These are phyloP conservation scores for Vishniacozyma victoriae DNA, from an alignment of 768 basidiomycete genomes.

Conservation along the genomic window DNA sequence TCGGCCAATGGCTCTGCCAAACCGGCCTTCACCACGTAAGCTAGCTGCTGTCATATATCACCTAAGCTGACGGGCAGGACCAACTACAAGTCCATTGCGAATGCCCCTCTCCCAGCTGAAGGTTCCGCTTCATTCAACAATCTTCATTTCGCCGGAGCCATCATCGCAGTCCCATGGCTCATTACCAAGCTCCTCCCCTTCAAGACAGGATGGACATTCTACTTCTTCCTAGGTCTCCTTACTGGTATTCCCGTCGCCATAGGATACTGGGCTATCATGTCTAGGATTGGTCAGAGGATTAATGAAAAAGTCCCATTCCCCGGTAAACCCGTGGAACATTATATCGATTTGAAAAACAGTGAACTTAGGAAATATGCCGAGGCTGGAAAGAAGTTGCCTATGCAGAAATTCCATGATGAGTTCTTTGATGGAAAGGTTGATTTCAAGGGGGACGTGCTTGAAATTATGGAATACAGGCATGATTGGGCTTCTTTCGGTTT, in stretches of 20 bases:
- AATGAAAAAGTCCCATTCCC: constrained; percentile 83
- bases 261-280: constrained; percentile 84
- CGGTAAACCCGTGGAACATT: constrained; percentile 76
- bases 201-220: constrained; percentile 76
- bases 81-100: constrained; percentile 41
- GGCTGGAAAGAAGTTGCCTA: constrained; percentile 81
- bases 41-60: constrained; percentile 4
- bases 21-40: too few species aligned
- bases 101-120: constrained; percentile 46
- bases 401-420: constrained; percentile 95
- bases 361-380: constrained; percentile 70
- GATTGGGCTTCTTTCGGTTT: constrained; percentile 93
- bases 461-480: constrained; percentile 86
- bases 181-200: constrained; percentile 74
- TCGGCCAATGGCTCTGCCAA: too few species aligned
- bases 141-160: constrained; percentile 63
- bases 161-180: constrained; percentile 76
- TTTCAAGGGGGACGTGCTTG: constrained; percentile 95
- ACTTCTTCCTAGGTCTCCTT: constrained; percentile 69
- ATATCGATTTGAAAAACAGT: constrained; percentile 81
- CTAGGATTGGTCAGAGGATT: constrained; percentile 64
- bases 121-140: constrained; percentile 47
- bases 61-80: constrained; percentile 18
- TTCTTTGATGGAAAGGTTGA: constrained; percentile 95
- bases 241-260: constrained; percentile 71